Evolutionary conservation across 495 filamentous ascomycete genomes (phyloP), one percentile per base, ranked within the genome.

Genomic region (Aspergillus avenaceus): DNA sequence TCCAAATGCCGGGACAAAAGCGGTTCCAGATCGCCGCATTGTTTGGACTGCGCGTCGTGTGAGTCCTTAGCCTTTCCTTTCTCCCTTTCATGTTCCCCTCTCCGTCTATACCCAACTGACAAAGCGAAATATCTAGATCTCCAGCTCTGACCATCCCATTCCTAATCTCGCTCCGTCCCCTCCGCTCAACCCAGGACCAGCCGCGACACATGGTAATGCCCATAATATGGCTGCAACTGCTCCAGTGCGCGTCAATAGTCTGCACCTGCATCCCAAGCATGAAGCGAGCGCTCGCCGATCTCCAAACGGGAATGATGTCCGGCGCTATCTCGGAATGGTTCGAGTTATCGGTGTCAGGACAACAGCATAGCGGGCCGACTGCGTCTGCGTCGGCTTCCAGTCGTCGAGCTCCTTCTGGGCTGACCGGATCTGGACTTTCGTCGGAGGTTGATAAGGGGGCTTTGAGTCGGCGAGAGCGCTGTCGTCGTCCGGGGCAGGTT

Each of bases 281-380:
- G 5, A 57, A 57, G 21, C 50, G 50, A 3, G 50, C 53, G 4
- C 26, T 57, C 1, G 45, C 45, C 2, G 54, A 57, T 32, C 49
- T 57, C 1, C 54, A 53, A 29, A 57, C 54, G 12, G 54, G 54
- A 4, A 57, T 57, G 54, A 57, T 57, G 54, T 44, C 50, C 2
- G 54, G 54, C 2, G 3, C 45, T 1, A 46, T 57, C 2, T 53
- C 54, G 11, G 45, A 53, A 14, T 53, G 40, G 9, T 53, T 57
- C 22, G 54, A 57, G 22, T 45, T 49, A 7, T 57, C 54, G 0
- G 32, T 53, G 22, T 57, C 54, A 2, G 50, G 45, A n/a, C n/a
- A n/a, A n/a, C n/a, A n/a, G n/a, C n/a, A n/a, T n/a, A n/a, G n/a
- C n/a, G n/a, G n/a, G n/a, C n/a, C n/a, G n/a, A n/a, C n/a, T n/a